A percentile compares a stretch with the other conserved stretches of the same genome.
phyloP scores from a whole-genome alignment of 495 filamentous ascomycete genomes.

The Echria macrotheca region DNA sequence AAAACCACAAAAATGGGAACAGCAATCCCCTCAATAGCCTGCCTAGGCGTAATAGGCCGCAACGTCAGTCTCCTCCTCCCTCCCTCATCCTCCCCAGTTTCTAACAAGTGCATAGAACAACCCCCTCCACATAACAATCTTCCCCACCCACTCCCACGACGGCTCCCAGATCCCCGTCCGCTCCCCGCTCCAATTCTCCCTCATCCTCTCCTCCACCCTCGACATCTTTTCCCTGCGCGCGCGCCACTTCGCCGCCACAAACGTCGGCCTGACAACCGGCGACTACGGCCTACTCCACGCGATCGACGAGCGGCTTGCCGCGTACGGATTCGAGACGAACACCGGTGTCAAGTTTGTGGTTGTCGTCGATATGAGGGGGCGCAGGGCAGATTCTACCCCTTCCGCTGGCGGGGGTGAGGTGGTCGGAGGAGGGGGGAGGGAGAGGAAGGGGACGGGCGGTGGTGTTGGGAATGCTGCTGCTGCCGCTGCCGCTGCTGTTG shows the following conservation, averaged over 20 bases:
- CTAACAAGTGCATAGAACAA: constrained; percentile 63
- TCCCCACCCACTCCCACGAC: constrained; percentile 66
- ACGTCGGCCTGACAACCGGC: constrained; percentile 50
- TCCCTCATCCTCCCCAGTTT: neutral
- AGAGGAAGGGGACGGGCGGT: too few species aligned
- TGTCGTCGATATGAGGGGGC: constrained; percentile 79
- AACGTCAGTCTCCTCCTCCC: constrained; percentile 47
- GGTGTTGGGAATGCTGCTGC: too few species aligned
- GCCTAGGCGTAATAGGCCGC: constrained; percentile 88
- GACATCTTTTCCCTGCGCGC: constrained; percentile 85
- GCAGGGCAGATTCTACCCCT: constrained; percentile 27
- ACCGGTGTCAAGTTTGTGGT: constrained; percentile 86
- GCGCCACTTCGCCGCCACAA: constrained; percentile 56
- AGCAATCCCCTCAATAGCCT: constrained; percentile 70
- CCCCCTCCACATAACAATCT: constrained; percentile 87
- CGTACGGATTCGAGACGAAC: constrained; percentile 96
- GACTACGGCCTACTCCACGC: constrained; percentile 89
- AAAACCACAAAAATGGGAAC: constrained; percentile 32
- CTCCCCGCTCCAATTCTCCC: constrained; percentile 77
- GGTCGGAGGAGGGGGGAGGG: constrained; percentile 8
- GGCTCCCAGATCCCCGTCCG: constrained; percentile 41
- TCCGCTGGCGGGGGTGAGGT: constrained; percentile 20
- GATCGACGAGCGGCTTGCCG: constrained; percentile 83
- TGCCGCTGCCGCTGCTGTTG: constrained; percentile 44
- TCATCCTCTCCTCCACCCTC: constrained; percentile 82